Evolutionary conservation across 1,139 yeast genomes (phyloP), one percentile per base, ranked within the genome.

Genomic region (Candida gigantensis): DNA sequence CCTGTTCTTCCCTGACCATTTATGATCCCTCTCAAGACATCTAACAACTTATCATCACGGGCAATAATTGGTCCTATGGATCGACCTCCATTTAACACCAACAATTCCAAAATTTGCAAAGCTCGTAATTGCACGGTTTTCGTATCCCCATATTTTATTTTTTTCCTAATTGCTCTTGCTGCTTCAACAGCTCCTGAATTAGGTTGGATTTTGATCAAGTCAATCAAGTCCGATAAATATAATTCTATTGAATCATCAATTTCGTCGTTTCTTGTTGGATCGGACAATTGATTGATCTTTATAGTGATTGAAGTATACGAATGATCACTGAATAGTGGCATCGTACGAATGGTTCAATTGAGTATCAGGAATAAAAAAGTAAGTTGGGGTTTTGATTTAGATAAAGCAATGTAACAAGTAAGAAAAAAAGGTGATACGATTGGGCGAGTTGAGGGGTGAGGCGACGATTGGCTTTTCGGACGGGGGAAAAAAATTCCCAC

Each of bases 91-190:
- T 90, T 90, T 41, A 84, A 76, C 3, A 90, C 81, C 40, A 90
- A 62, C 24, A 85, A 69, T 53, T 90, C 96, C 42, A 89, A 67
- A 13, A 90, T 53, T 40, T 76, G 76, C 45, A 90, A 62, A 0
- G 95, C 86, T 36, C 85, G 72, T 36, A 74, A 47, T 53, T 84
- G 92, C 44, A 79, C 81, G 20, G 67, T 67, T 2, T 62, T 56
- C 1, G 68, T 51, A 16, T 56, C 58, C n/a, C 97, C 97, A 56
- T 92, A 85, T 62, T 92, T 92, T 56, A 92, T 68, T 55, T 82
- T 80, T 66, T 92, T 92, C 36, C 98, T 74, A 25, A 92, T 68
- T 1, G 96, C 95, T 36, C 97, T 70, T 0, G 97, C 97, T 1
- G 95, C 94, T 58, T 90, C 97, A 8, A 71, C 64, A 2, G 88